Evolutionary conservation across 2,329 filamentous ascomycete species (phyloP), one percentile per base, ranked within the genome.

Genomic region (Myriosclerotinia duriaeana): DNA sequence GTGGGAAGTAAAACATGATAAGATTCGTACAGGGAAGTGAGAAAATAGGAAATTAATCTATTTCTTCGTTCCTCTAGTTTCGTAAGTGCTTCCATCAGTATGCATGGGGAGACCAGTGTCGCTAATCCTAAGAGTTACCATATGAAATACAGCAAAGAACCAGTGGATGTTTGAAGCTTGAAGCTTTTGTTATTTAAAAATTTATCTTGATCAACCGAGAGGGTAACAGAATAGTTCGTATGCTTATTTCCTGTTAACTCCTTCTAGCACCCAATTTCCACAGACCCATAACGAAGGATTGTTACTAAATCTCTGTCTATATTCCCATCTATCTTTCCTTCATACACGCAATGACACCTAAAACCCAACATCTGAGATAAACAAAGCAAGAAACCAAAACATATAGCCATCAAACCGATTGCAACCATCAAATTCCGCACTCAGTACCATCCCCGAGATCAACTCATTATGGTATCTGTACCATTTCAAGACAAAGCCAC

Each of bases 361-460:
- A 36, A 26, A 15, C 15, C 1, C 17, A 26, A 50, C 17, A 20
- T n/a, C 36, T 8, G 46, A n/a, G 20, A 7, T 7, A 3, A 26
- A 63, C 14, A 44, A 30, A 30, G 15, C 34, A 55, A 65, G 1
- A 42, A 42, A 40, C 5, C n/a, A 36, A 38, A 5, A 22, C 17
- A 42, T 7, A 11, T 6, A 26, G 54, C 65, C 61, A 48, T 67
- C 56, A 55, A 68, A 26, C 30, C 30, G 30, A 34, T 34, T 34
- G 6, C 11, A 26, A 63, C 65, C 64, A 48, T 67, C 56, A 59
- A 68, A 26, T 17, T 20, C n/a, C 52, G 40, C 50, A 44, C 67
- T 68, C 44, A 48, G 20, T 4, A 26, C 30, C 44, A 17, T 11
- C 8, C 5, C 20, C 8, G 1, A 26, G 4, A 50, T 6, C 8